Evolutionary conservation across 1,284 basidiomycete species (phyloP), one percentile per base, ranked within the genome.

Genomic region (Coniferiporia sulphurascens): DNA sequence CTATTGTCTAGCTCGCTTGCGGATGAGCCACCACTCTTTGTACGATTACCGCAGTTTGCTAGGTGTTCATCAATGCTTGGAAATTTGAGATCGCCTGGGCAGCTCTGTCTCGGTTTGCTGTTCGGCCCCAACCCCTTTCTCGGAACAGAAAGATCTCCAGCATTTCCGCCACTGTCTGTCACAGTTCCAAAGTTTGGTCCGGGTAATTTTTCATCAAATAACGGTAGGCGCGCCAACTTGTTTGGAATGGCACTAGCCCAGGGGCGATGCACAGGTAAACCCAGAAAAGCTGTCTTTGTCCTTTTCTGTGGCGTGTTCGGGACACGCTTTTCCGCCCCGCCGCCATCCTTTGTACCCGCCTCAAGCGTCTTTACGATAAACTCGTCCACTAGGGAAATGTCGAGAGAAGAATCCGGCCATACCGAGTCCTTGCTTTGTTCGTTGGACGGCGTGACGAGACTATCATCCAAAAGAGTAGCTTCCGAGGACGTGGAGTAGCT

Each of bases 231-330:
- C 0, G 83, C 86, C 57, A 89, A 82, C 71, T 87, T 89, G 64
- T 77, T 71, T 6, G 87, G 78, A 12, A 90, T 78, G 1, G 88
- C 87, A 67, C 87, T 89, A 69, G 89, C 88, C 87, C 88, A 90
- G 3, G 85, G 87, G 9, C 88, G 76, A 50, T 81, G 80, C 46
- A 78, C 76, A 12, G 61, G 53, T n/a, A 62, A 9, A 35, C 75
- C 75, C 48, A 88, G 72, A 64, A 81, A 78, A 38, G 79, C 76
- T 17, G 81, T 84, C 71, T 86, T 86, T 59, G 77, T 70, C 66
- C 79, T 84, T 77, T 92, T 92, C 49, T 90, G 86, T 0, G 90
- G 89, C 2, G 90, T 92, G 0, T 86, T 88, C 4, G 89, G 89
- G 13, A 83, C 81, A 53, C 77, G 83, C 74, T 87, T 90, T 35